phyloP scores from a whole-genome alignment of 495 filamentous ascomycete species.

The Pseudomonodictys pantanalensis region DNA sequence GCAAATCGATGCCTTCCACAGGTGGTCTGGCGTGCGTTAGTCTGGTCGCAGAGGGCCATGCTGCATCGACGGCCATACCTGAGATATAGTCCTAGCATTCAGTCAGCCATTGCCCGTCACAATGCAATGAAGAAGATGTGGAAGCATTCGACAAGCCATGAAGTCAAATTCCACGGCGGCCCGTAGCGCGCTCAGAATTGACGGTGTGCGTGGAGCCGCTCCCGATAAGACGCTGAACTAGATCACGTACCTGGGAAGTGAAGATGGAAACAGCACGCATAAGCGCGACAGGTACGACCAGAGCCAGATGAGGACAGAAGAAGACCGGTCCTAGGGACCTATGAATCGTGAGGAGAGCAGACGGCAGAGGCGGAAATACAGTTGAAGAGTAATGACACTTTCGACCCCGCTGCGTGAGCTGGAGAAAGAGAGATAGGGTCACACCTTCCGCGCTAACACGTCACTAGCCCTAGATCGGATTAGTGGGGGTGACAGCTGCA shows the following conservation, averaged over 20 bases:
- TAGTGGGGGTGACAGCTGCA: too few relatives aligned
- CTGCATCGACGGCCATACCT: constrained; percentile 27
- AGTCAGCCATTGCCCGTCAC: constrained; percentile 28
- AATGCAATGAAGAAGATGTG: background rate
- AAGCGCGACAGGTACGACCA: constrained; percentile 56
- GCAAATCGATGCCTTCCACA: constrained; percentile 92
- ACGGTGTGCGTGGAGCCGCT: constrained; percentile 18
- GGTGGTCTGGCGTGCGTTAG: constrained; percentile 66
- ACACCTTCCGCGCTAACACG: too few relatives aligned
- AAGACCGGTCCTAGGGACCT: too few relatives aligned
- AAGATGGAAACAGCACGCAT: constrained; percentile 94
- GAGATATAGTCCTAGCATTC: constrained; percentile 37
- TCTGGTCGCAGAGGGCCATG: constrained; percentile 16
- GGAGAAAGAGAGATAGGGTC: too few relatives aligned
- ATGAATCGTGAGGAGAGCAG: too few relatives aligned
- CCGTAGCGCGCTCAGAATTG: constrained; percentile 6
- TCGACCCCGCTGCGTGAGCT: too few relatives aligned
- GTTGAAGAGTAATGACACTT: too few relatives aligned
- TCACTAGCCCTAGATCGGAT: too few relatives aligned
- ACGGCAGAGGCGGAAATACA: too few relatives aligned
- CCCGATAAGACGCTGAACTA: constrained; percentile 25
- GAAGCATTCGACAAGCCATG: background rate
- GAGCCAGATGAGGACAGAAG: background rate
- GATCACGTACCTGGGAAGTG: constrained; percentile 53
- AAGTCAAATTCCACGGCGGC: background rate